Evolutionary conservation across 176 grass and related monocot species (phyloP).

Genomic region (Eleusine coracana): DNA sequence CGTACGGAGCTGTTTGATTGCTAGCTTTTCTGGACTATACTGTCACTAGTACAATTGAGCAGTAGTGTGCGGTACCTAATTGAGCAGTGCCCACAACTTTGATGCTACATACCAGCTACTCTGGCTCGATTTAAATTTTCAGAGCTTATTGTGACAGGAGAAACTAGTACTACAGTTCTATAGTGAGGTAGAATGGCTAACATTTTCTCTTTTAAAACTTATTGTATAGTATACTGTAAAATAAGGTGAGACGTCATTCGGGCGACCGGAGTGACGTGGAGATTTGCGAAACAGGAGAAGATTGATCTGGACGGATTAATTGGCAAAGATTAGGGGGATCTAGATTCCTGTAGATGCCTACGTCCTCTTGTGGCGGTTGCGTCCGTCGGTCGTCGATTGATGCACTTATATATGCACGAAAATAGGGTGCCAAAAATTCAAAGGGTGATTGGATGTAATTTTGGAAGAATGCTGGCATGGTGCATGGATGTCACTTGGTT

Average conservation of each 20-base stretch:
- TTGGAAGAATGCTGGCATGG: too few species aligned
- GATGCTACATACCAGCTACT: not conserved
- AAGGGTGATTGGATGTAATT: too few species aligned
- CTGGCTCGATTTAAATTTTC: not conserved
- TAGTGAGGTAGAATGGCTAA: too few species aligned
- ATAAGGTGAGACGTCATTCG: too few species aligned
- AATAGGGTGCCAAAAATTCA: too few species aligned
- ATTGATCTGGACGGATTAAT: not conserved
- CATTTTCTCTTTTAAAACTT: too few species aligned
- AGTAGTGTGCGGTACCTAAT: not conserved
- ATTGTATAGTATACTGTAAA: too few species aligned
- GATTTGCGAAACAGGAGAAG: too few species aligned
- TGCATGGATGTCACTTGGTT: too few species aligned
- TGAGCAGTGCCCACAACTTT: not conserved
- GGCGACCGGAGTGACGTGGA: too few species aligned
- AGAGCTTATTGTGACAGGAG: not conserved
- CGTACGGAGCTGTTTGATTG: not conserved
- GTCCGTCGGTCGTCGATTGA: not conserved
- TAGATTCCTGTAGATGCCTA: slow-evolving; percentile 22
- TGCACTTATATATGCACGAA: too few species aligned
- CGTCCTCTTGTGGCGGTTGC: slow-evolving; percentile 6
- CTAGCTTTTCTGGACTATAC: not conserved
- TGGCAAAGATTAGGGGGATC: not conserved
- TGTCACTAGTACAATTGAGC: not conserved
- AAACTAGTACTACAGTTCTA: too few species aligned